A percentile compares a stretch with the other conserved stretches of the same genome.
Conservation (phyloP, 345 rosid genomes). For the Brassica carinata region DNA sequence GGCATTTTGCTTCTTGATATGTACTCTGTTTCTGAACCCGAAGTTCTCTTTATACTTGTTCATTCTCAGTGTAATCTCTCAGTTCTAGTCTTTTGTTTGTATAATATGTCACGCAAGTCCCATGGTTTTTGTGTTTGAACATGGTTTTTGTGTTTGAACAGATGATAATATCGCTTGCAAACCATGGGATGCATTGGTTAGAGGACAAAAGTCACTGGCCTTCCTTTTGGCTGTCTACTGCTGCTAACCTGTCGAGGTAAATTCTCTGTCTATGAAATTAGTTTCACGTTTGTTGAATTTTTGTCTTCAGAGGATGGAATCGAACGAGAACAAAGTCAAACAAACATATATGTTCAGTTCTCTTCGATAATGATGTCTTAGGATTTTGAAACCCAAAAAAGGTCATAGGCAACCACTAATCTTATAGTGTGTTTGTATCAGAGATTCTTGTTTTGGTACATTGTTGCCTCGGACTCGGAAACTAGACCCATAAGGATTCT, state of each 20-base stretch:
- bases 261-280: not conserved
- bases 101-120: not conserved
- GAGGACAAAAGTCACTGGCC: not conserved
- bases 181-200: not conserved
- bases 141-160: not conserved
- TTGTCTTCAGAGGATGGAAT: not conserved
- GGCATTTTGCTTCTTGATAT: not conserved
- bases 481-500: not conserved
- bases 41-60: not conserved
- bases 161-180: not conserved
- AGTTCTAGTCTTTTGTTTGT: not conserved
- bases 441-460: not conserved
- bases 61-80: not conserved
- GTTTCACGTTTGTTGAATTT: not conserved
- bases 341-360: not conserved
- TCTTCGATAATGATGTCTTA: not conserved
- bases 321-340: not conserved
- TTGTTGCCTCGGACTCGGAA: not conserved
- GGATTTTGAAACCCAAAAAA: not conserved
- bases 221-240: not conserved
- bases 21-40: not conserved
- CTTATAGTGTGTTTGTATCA: not conserved
- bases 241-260: not conserved
- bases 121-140: not conserved
- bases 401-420: not conserved